Conservation (phyloP, 75 land plant species). For the Azolla pinnata region DNA sequence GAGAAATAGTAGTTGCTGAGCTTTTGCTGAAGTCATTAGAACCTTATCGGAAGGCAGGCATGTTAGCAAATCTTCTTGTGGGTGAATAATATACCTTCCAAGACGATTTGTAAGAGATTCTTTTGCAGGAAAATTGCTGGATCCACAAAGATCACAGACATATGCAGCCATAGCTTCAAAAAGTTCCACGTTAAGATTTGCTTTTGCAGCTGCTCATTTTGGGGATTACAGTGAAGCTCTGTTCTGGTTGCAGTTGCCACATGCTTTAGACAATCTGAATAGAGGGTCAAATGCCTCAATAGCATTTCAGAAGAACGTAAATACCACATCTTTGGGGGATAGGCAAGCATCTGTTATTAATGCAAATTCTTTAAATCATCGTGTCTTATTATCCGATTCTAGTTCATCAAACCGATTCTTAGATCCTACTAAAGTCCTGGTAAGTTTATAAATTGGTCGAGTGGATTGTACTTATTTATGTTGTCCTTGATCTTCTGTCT, state of each 20-base stretch:
- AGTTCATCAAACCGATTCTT: too few relatives aligned
- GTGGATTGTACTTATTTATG: too few relatives aligned
- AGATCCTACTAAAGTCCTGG: too few relatives aligned
- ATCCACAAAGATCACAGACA: conserved; percentile 43
- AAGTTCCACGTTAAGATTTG: conserved; percentile 63
- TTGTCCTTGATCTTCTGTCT: too few relatives aligned
- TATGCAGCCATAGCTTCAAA: conserved; percentile 57
- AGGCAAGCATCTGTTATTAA: too few relatives aligned
- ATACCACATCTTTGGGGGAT: background rate
- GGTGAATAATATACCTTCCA: background rate
- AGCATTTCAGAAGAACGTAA: background rate
- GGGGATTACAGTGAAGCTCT: conserved; percentile 79
- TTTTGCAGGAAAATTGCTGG: conserved; percentile 70
- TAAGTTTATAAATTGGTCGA: too few relatives aligned
- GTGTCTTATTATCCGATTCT: too few relatives aligned
- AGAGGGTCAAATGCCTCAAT: conserved; percentile 19
- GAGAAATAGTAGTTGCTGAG: conserved; percentile 82
- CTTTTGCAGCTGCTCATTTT: conserved; percentile 91
- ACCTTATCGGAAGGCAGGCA: conserved; percentile 82
- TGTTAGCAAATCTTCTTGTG: background rate
- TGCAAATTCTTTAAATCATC: too few relatives aligned
- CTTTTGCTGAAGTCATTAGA: conserved; percentile 80
- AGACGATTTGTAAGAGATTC: background rate
- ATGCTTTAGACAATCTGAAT: conserved; percentile 48
- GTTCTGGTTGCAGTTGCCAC: conserved; percentile 90